These are phyloP conservation scores for Sanguinoderma infundibulare DNA, from an alignment of 1,284 basidiomycete genomes.

Conservation along the genomic window DNA sequence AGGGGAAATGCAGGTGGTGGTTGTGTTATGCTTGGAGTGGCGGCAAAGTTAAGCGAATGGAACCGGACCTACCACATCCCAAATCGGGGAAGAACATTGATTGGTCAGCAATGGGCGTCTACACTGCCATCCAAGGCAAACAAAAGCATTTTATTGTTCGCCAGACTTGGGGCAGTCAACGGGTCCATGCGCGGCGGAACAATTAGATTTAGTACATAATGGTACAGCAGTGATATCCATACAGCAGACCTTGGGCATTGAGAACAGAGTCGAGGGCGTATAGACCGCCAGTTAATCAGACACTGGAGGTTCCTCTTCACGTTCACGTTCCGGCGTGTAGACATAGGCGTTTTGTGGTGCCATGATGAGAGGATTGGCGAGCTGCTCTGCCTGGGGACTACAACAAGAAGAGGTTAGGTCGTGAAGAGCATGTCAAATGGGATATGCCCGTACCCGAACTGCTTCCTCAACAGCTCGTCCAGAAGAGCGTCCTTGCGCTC, in stretches of 20 bases:
- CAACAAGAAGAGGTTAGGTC: neutral
- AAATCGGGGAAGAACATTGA: neutral
- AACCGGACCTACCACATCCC: too few species aligned
- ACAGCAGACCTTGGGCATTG: neutral
- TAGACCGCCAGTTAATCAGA: constrained; percentile 7
- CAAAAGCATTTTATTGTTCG: too few species aligned
- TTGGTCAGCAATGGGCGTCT: too few species aligned
- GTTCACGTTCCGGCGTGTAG: constrained; percentile 19
- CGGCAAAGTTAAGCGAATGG: too few species aligned
- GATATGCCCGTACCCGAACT: constrained; percentile 33
- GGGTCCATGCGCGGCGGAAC: neutral
- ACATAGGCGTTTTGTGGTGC: constrained; percentile 27
- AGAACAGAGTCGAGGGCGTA: neutral
- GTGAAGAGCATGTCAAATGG: neutral
- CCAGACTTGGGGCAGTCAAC: neutral
- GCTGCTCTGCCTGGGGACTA: constrained; percentile 29
- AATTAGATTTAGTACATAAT: constrained; percentile 11
- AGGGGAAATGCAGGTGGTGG: too few species aligned
- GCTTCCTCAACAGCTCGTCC: constrained; percentile 32
- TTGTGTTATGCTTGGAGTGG: neutral
- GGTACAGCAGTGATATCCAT: constrained; percentile 2
- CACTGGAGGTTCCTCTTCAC: constrained; percentile 20
- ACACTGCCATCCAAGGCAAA: too few species aligned
- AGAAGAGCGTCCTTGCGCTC: constrained; percentile 36
- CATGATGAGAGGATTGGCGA: constrained; percentile 30